Evolutionary conservation across 441 rosid species (phyloP).

Genomic region (Biscutella laevigata): DNA sequence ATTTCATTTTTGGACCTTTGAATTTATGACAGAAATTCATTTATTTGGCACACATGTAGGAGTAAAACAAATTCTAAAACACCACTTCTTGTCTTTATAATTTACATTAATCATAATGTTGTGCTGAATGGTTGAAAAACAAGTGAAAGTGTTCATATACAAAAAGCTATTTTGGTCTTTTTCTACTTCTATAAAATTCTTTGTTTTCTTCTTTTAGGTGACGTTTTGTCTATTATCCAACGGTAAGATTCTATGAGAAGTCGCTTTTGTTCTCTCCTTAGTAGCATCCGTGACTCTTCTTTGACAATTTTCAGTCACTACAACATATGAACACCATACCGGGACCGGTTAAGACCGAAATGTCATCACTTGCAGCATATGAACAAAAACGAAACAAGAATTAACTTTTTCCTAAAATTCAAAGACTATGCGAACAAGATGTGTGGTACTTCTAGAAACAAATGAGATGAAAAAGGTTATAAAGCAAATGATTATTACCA

Average conservation of each 20-base stretch:
- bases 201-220: constrained; percentile 15
- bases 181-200: neutral
- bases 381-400: neutral
- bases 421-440: neutral
- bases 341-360: neutral
- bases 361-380: neutral
- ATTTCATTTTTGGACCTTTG: too few relatives aligned
- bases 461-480: constrained; percentile 4
- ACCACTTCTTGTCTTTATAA: neutral
- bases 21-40: too few relatives aligned
- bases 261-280: constrained; percentile 22
- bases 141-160: constrained; percentile 8
- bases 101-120: constrained; percentile 2
- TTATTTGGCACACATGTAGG: constrained; percentile 18
- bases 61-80: constrained; percentile 2
- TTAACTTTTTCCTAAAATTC: neutral
- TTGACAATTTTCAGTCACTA: constrained; percentile 22
- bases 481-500: constrained; percentile 11
- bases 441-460: constrained; percentile 10
- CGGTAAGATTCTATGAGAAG: constrained; percentile 27
- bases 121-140: neutral
- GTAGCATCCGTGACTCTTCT: constrained; percentile 22
- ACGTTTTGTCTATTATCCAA: constrained; percentile 25
- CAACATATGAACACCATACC: neutral
- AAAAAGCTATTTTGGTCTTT: neutral